Conservation (phyloP, 208 protist species). For the Crithidia fasciculata region DNA sequence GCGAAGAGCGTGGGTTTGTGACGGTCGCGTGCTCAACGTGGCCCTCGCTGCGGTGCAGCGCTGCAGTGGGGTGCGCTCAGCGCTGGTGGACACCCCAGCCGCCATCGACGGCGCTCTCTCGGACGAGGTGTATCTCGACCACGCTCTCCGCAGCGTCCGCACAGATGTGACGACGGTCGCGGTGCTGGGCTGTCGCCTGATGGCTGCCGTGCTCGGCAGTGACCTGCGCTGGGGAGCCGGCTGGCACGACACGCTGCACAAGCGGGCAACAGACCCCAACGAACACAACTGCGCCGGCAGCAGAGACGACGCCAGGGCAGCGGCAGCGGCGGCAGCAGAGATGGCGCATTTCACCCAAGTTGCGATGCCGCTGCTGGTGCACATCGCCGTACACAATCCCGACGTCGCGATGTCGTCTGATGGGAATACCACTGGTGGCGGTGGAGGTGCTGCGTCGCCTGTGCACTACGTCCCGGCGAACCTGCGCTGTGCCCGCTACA, state of each 20-base stretch:
- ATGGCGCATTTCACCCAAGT: slow-evolving; percentile 31
- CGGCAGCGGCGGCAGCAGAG: slow-evolving; percentile 25
- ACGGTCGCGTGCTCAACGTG: slow-evolving; percentile 28
- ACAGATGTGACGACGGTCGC: slow-evolving; percentile 63
- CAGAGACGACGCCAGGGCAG: background rate
- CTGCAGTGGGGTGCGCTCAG: slow-evolving; percentile 47
- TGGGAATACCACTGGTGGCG: slow-evolving; percentile 24
- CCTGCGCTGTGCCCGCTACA: slow-evolving; percentile 66
- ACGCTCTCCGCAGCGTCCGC: slow-evolving; percentile 47
- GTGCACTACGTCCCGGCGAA: slow-evolving; percentile 58
- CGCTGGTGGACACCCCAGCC: slow-evolving; percentile 64
- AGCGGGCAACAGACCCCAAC: background rate
- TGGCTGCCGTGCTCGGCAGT: slow-evolving; percentile 52
- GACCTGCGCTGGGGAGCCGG: slow-evolving; percentile 31
- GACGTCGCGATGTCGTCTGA: slow-evolving; percentile 32
- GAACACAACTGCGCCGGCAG: background rate
- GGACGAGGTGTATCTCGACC: slow-evolving; percentile 82
- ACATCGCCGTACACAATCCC: slow-evolving; percentile 72
- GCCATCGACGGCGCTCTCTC: slow-evolving; percentile 66
- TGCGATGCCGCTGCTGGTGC: slow-evolving; percentile 60
- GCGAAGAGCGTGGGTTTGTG: slow-evolving; percentile 44
- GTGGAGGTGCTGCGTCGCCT: slow-evolving; percentile 53
- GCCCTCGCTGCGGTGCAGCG: slow-evolving; percentile 39
- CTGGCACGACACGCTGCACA: background rate
- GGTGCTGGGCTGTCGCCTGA: slow-evolving; percentile 68